Percentiles rank a stretch among this genome's conserved stretches.
Conservation (phyloP, 1,284 basidiomycete species). For the Crepidotus sp. region DNA sequence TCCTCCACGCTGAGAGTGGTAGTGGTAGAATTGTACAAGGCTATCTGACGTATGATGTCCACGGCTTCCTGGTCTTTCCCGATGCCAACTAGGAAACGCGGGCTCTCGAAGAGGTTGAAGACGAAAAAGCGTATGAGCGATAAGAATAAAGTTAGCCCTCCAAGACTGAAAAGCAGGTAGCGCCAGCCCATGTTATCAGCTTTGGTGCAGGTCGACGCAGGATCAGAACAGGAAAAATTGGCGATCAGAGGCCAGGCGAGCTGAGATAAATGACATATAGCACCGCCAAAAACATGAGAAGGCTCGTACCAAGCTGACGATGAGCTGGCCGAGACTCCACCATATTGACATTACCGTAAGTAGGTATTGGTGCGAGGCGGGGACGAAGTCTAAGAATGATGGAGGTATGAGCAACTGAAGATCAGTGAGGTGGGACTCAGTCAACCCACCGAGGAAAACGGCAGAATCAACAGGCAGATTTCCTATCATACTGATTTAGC, state of each 20-base stretch:
- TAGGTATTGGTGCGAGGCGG: constrained; percentile 59
- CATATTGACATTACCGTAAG: constrained; percentile 62
- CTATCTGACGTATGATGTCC: constrained; percentile 58
- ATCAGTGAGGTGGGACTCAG: neutral
- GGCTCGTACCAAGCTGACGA: constrained; percentile 49
- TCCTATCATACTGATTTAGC: constrained; percentile 25
- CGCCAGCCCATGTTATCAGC: constrained; percentile 64
- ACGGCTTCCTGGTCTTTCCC: constrained; percentile 68
- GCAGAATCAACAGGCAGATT: constrained; percentile 74
- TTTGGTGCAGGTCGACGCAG: constrained; percentile 31
- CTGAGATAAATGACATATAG: constrained; percentile 29
- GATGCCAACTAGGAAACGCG: constrained; percentile 65
- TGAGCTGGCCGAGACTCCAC: constrained; percentile 62
- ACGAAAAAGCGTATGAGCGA: constrained; percentile 64
- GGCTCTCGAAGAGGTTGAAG: constrained; percentile 69
- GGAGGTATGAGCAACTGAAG: neutral
- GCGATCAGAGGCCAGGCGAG: constrained; percentile 62
- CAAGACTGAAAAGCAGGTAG: constrained; percentile 56
- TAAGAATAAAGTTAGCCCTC: constrained; percentile 53
- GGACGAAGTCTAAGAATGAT: constrained; percentile 49
- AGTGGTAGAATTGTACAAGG: constrained; percentile 53
- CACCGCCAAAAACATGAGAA: constrained; percentile 6
- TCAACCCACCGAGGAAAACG: constrained; percentile 57
- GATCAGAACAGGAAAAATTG: constrained; percentile 46
- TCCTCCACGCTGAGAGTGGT: constrained; percentile 41